Evolutionary conservation across 148 eudicot species (phyloP), one percentile per base, ranked within the genome.

Genomic region (Arbutus unedo): DNA sequence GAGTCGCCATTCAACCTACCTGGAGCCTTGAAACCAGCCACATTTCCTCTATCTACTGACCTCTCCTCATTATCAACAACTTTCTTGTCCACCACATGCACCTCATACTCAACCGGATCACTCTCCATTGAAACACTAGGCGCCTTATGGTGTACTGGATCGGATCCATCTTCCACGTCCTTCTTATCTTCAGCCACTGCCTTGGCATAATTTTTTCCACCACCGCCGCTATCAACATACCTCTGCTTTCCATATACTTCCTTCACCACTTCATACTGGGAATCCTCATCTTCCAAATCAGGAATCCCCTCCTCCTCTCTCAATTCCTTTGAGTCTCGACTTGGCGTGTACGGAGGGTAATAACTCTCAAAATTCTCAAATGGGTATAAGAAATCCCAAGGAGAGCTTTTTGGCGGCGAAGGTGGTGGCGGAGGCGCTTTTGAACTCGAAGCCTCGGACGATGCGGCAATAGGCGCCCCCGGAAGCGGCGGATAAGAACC

Each of bases 221-320:
- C 81, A 38, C 77, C 85, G 25, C 89, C 91, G 45, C 43, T 38
- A 11, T 66, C 71, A 66, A 93, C 94, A 83, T 92, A 93, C 85
- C 89, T 89, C 84, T 92, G 91, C 76, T 88, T 25, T 4, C 89
- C 91, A 31, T 91, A 81, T 55, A 91, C 93, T 81, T 95, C 92
- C 81, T 95, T 93, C 16, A 95, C 95, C 84, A 95, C 94, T 80
- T 91, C 98, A 3, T 90, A 89, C 76, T 84, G 88, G 67, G 74
- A 85, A 85, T 91, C 94, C 84, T 95, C 98, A 71, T 92, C 97
- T 68, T 93, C 98, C 86, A 95, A 91, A 67, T 95, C 98, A 43
- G 98, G 97, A 41, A 95, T 95, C 49, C 98, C 98, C 82, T 95
- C 98, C 70, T 92, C 95, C 57, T 92, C 98, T 23, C 98, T 93